Evolutionary conservation across 2,329 filamentous ascomycete genomes (phyloP).

Genomic region (Lithohypha guttulata): DNA sequence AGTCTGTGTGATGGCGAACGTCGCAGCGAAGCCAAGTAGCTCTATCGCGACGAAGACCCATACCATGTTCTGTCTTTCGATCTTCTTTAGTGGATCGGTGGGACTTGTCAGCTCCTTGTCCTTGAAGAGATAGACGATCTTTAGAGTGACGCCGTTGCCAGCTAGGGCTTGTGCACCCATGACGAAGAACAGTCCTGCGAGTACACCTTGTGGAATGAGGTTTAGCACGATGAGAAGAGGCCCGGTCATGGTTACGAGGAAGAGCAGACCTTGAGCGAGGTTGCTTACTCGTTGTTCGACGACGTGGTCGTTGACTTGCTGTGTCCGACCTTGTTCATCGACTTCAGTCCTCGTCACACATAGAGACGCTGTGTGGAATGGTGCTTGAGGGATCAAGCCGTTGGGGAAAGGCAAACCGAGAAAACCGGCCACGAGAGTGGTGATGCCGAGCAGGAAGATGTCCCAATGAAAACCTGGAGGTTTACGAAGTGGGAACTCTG

Average conservation of each 20-base stretch:
- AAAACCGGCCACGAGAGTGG: slow-evolving; percentile 63
- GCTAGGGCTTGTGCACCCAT: slow-evolving; percentile 59
- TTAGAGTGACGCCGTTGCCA: slow-evolving; percentile 65
- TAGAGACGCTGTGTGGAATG: slow-evolving; percentile 69
- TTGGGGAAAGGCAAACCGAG: slow-evolving; percentile 73
- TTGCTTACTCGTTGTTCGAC: slow-evolving; percentile 68
- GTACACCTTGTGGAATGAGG: slow-evolving; percentile 66
- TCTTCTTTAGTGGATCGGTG: slow-evolving; percentile 48
- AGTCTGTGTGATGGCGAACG: slow-evolving; percentile 74
- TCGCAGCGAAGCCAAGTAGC: slow-evolving; percentile 60
- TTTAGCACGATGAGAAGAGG: slow-evolving; percentile 64
- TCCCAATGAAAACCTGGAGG: slow-evolving; percentile 82
- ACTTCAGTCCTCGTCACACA: slow-evolving; percentile 55
- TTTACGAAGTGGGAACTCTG: slow-evolving; percentile 69
- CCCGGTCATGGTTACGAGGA: slow-evolving; percentile 66
- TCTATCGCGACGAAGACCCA: slow-evolving; percentile 63
- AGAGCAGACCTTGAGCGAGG: slow-evolving; percentile 64
- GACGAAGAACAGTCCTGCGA: slow-evolving; percentile 73
- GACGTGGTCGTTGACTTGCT: slow-evolving; percentile 52
- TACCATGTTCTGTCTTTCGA: slow-evolving; percentile 49
- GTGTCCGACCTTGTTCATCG: slow-evolving; percentile 41
- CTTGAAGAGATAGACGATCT: slow-evolving; percentile 58
- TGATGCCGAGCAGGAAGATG: slow-evolving; percentile 67
- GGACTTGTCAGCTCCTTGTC: slow-evolving; percentile 53
- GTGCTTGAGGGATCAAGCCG: slow-evolving; percentile 71